These are phyloP conservation scores for Pseudotulostoma volvatum DNA, from an alignment of 495 filamentous ascomycete genomes.

Conservation along the genomic window DNA sequence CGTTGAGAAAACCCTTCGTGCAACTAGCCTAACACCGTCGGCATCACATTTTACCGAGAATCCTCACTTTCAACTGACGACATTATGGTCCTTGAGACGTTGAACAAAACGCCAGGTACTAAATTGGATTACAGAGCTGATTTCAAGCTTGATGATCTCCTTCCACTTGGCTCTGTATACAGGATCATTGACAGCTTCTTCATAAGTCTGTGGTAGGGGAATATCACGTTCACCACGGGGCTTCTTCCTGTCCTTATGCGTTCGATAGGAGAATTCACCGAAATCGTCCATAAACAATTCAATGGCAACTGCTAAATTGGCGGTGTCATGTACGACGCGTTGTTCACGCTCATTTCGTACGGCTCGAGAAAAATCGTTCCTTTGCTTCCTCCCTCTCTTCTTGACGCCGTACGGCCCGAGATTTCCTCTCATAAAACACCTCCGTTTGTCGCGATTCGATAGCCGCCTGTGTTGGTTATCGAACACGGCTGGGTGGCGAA, in stretches of 20 bases:
- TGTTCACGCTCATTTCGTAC: not conserved
- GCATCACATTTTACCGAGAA: conserved; percentile 1
- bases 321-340: not conserved
- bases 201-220: not conserved
- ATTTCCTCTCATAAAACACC: not conserved
- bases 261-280: not conserved
- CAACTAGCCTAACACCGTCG: not conserved
- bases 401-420: not conserved
- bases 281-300: not conserved
- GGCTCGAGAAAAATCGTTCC: not conserved
- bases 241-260: not conserved
- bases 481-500: not conserved
- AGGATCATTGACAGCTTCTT: not conserved
- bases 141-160: not conserved
- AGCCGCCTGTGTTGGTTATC: not conserved
- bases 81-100: not conserved
- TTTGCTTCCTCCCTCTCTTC: not conserved
- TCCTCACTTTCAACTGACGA: not conserved
- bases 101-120: not conserved
- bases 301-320: not conserved
- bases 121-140: not conserved
- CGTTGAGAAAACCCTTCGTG: conserved; percentile 1
- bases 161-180: not conserved
- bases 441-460: not conserved
- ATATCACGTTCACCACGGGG: not conserved